Evolutionary conservation across 2,329 filamentous ascomycete genomes (phyloP).

Genomic region (Juglanconis juglandina): DNA sequence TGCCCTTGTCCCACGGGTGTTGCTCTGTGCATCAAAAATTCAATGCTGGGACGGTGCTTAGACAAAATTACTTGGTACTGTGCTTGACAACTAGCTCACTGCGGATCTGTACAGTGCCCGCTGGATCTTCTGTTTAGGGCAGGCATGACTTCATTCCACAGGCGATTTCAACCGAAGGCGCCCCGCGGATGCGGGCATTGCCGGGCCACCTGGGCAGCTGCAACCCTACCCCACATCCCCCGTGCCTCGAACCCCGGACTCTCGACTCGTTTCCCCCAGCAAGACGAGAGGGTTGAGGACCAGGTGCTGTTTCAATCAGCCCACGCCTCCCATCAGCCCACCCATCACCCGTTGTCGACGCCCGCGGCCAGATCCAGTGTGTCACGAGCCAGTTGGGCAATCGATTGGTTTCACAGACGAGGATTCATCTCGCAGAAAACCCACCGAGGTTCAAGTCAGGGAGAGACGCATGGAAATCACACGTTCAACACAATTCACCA

Average conservation of each 20-base stretch:
- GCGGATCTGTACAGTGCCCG: background rate
- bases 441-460: background rate
- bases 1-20: background rate
- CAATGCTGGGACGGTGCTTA: background rate
- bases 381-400: background rate
- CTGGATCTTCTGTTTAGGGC: background rate
- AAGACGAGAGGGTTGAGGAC: too few relatives aligned
- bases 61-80: background rate
- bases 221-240: too few relatives aligned
- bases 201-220: too few relatives aligned
- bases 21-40: slow-evolving; percentile 3
- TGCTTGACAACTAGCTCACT: background rate
- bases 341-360: slow-evolving; percentile 9
- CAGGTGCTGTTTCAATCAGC: slow-evolving; percentile 2
- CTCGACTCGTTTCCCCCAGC: background rate
- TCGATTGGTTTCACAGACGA: slow-evolving; percentile 2
- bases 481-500: slow-evolving; percentile 25
- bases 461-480: background rate
- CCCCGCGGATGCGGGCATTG: too few relatives aligned
- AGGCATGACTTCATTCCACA: background rate
- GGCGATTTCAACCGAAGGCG: too few relatives aligned
- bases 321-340: slow-evolving; percentile 9
- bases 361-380: background rate
- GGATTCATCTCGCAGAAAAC: background rate
- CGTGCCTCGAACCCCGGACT: background rate